Evolutionary conservation across 768 basidiomycete genomes (phyloP).

Genomic region (Podaxis pistillaris): DNA sequence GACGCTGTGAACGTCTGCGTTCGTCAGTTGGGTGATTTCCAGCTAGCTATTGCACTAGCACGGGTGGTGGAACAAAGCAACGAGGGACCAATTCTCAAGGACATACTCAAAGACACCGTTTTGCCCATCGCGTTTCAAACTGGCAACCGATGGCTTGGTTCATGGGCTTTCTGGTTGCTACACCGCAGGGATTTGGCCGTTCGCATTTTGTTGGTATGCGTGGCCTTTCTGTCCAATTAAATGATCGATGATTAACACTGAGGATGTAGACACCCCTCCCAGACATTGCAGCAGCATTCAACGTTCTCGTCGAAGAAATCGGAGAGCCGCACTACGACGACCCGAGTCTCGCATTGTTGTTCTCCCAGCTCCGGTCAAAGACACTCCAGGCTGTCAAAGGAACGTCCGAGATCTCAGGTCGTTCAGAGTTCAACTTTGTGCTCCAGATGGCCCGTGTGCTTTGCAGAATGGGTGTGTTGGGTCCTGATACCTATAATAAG

Average conservation of each 20-base stretch:
- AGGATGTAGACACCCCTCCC: slow-evolving; percentile 65
- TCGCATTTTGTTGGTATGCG: slow-evolving; percentile 80
- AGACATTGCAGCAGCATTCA: slow-evolving; percentile 62
- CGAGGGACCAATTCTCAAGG: slow-evolving; percentile 72
- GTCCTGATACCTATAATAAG: not conserved
- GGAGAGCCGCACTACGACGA: slow-evolving; percentile 92
- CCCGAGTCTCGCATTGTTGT: slow-evolving; percentile 86
- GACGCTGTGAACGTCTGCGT: slow-evolving; percentile 92
- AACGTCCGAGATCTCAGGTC: slow-evolving; percentile 85
- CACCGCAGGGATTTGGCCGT: slow-evolving; percentile 85
- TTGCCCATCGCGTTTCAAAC: slow-evolving; percentile 81
- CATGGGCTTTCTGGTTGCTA: slow-evolving; percentile 97
- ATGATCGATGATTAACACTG: not conserved
- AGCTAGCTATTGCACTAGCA: slow-evolving; percentile 85
- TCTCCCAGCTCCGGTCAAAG: slow-evolving; percentile 85
- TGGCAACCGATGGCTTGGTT: slow-evolving; percentile 91
- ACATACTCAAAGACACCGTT: slow-evolving; percentile 71
- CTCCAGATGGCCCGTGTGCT: slow-evolving; percentile 92
- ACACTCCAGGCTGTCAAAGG: slow-evolving; percentile 93
- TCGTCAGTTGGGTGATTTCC: slow-evolving; percentile 85
- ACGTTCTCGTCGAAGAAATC: slow-evolving; percentile 58
- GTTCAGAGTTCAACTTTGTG: slow-evolving; percentile 93
- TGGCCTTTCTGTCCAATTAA: not conserved
- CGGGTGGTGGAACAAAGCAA: slow-evolving; percentile 81
- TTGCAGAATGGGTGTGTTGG: slow-evolving; percentile 84